Evolutionary conservation across 805 yeast species (phyloP).

Genomic region (Cyberlindnera petersonii): DNA sequence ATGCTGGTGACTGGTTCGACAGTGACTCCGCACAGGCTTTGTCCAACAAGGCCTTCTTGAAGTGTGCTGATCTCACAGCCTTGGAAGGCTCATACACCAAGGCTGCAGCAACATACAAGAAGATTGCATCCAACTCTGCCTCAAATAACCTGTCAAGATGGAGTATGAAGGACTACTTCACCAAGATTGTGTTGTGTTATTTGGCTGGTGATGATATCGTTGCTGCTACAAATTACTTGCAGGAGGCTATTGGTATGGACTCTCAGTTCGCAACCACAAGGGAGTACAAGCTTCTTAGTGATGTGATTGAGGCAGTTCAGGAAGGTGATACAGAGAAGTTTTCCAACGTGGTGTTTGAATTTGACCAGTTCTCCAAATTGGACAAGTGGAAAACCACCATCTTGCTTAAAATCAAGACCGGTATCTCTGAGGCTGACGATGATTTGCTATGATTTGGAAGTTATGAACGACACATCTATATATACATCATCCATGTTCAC

Average conservation of each 20-base stretch:
- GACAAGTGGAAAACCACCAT: slow-evolving; percentile 89
- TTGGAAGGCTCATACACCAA: slow-evolving; percentile 65
- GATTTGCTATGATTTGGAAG: slow-evolving; percentile 42
- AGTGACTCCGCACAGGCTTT: slow-evolving; percentile 92
- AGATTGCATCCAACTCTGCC: slow-evolving; percentile 69
- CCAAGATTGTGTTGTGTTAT: slow-evolving; percentile 78
- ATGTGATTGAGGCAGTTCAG: slow-evolving; percentile 67
- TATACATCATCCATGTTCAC: too few relatives aligned
- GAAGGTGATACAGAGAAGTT: slow-evolving; percentile 77
- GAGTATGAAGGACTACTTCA: slow-evolving; percentile 89
- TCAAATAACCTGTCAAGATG: slow-evolving; percentile 78
- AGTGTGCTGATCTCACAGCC: slow-evolving; percentile 87
- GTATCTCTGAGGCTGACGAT: slow-evolving; percentile 68
- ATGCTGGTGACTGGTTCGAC: slow-evolving; percentile 93
- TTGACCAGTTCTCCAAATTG: slow-evolving; percentile 80
- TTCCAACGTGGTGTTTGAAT: slow-evolving; percentile 72
- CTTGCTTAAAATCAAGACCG: slow-evolving; percentile 74
- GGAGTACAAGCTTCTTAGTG: slow-evolving; percentile 66
- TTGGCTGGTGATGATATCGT: slow-evolving; percentile 83
- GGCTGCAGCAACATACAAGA: slow-evolving; percentile 76
- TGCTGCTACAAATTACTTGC: slow-evolving; percentile 73
- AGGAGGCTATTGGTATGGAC: slow-evolving; percentile 65
- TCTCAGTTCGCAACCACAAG: slow-evolving; percentile 70
- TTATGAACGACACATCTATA: too few relatives aligned
- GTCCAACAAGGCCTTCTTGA: slow-evolving; percentile 80